Conservation (phyloP, 1,284 basidiomycete genomes). For the Moniliophthora roreri region DNA sequence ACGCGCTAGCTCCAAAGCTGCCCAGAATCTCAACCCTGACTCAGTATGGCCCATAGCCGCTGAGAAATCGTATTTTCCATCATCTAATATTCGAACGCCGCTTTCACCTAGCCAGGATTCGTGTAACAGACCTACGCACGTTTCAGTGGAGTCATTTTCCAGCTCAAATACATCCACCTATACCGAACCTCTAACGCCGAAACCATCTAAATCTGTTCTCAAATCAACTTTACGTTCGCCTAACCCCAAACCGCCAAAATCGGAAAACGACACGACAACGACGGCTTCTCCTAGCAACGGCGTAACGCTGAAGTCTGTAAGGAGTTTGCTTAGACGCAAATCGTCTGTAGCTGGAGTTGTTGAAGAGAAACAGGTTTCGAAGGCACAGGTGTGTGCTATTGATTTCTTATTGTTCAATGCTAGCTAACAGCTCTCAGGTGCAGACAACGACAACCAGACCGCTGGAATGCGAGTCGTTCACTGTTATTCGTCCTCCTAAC, state of each 20-base stretch:
- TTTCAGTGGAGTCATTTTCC: not conserved
- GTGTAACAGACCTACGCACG: not conserved
- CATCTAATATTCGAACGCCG: conserved; percentile 7
- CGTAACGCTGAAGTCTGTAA: conserved; percentile 29
- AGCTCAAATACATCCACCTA: not conserved
- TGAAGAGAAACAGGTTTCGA: conserved; percentile 3
- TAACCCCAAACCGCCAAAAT: conserved; percentile 22
- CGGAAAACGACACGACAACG: conserved; percentile 12
- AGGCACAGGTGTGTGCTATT: conserved; percentile 4
- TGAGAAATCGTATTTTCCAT: not conserved
- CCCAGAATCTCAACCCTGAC: conserved; percentile 12
- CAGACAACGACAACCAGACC: too few relatives aligned
- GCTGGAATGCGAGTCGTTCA: conserved; percentile 8
- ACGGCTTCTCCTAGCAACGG: conserved; percentile 15
- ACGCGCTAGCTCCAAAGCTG: conserved; percentile 18
- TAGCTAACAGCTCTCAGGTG: too few relatives aligned
- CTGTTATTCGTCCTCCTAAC: conserved; percentile 5
- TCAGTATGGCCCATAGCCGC: conserved; percentile 2
- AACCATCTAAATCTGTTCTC: conserved; percentile 31
- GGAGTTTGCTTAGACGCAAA: conserved; percentile 31
- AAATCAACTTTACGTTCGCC: conserved; percentile 43
- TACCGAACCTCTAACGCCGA: conserved; percentile 19
- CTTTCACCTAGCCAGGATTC: not conserved
- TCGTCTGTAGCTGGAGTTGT: conserved; percentile 19
- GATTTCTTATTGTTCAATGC: not conserved